A percentile compares a stretch with the other conserved stretches of the same genome.
phyloP scores from a whole-genome alignment of 148 eudicot genomes.

The Chenopodium album region DNA sequence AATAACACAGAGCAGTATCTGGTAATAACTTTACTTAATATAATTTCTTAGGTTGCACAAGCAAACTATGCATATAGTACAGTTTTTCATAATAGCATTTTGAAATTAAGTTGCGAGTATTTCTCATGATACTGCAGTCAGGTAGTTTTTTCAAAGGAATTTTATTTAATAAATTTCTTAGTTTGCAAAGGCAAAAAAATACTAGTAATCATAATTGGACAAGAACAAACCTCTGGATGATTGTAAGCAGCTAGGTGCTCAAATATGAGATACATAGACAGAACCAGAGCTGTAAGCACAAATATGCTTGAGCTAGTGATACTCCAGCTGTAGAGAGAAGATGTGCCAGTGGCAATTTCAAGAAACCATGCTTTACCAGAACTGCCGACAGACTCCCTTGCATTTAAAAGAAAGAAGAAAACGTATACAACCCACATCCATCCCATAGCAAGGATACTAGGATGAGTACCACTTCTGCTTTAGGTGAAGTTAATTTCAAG shows the following conservation, averaged over 20 bases:
- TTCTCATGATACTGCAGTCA: background rate
- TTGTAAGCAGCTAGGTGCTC: constrained; percentile 92
- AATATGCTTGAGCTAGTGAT: constrained; percentile 69
- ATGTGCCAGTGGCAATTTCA: constrained; percentile 39
- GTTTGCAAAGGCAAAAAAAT: background rate
- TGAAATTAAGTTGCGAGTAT: background rate
- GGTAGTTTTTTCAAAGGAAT: too few species aligned
- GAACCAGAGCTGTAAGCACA: constrained; percentile 75
- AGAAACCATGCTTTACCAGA: constrained; percentile 46
- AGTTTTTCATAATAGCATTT: background rate
- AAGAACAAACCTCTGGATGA: constrained; percentile 83
- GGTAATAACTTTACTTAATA: background rate
- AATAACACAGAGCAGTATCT: background rate
- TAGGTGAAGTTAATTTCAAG: constrained; percentile 13
- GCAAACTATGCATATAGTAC: background rate
- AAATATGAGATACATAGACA: constrained; percentile 74
- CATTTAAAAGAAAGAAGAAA: constrained; percentile 36
- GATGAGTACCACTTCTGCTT: constrained; percentile 11
- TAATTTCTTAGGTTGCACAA: background rate
- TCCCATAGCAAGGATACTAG: constrained; percentile 39
- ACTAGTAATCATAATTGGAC: background rate
- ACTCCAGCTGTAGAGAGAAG: constrained; percentile 67
- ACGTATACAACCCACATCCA: constrained; percentile 57
- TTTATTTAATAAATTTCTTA: too few species aligned
- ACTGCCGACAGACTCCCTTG: constrained; percentile 56